Evolutionary conservation across 352 stramenopile species (phyloP).

Genomic region (Pythium dissimile): DNA sequence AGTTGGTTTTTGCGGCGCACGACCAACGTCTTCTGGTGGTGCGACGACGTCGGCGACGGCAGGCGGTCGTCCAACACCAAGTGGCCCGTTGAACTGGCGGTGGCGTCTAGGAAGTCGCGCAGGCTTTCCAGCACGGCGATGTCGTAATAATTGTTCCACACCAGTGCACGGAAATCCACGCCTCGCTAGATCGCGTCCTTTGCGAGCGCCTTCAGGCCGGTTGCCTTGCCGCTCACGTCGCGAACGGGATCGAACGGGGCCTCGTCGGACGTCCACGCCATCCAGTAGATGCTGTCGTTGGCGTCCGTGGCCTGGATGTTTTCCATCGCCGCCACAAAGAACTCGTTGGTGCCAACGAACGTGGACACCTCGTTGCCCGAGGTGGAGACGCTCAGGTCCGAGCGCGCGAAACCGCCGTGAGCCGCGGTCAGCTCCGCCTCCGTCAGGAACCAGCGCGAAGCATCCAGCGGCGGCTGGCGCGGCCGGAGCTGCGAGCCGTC

Average conservation of each 20-base stretch:
- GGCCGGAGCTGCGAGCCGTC: no score
- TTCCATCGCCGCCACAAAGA: slow-evolving; percentile 44
- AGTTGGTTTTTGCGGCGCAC: slow-evolving; percentile 5
- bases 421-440: slow-evolving; percentile 43
- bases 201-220: slow-evolving; percentile 9
- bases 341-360: slow-evolving; percentile 31
- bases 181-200: slow-evolving; percentile 4
- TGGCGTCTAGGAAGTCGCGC: slow-evolving; percentile 26
- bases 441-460: slow-evolving; percentile 50
- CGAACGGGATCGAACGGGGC: slow-evolving; percentile 16
- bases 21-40: slow-evolving; percentile 69
- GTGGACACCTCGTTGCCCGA: slow-evolving; percentile 39
- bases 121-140: slow-evolving; percentile 35
- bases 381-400: slow-evolving; percentile 40
- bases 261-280: slow-evolving; percentile 10
- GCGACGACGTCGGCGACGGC: slow-evolving; percentile 47
- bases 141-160: slow-evolving; percentile 23
- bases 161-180: slow-evolving; percentile 11
- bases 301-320: slow-evolving; percentile 30
- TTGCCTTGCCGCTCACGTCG: not conserved
- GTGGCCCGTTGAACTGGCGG: slow-evolving; percentile 14
- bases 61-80: slow-evolving; percentile 61
- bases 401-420: slow-evolving; percentile 34
- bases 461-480: no score
- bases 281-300: slow-evolving; percentile 36